A percentile compares a stretch with the other conserved stretches of the same genome.
Conservation (phyloP, 371 early-diverging fungal genomes). For the Syncephalastrum monosporum region DNA sequence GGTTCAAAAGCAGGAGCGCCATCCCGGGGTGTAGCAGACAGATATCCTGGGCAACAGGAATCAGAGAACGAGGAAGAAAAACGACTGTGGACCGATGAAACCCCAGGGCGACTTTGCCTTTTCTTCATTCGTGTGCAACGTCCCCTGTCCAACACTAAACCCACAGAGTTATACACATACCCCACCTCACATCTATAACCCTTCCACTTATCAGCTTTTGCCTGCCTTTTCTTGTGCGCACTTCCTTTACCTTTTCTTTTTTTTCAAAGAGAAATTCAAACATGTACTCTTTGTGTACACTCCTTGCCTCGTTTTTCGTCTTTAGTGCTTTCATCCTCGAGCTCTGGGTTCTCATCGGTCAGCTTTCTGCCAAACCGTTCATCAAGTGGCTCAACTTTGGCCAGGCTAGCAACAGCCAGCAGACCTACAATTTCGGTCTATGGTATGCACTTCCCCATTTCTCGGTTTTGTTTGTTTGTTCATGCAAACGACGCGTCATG, state of each 20-base stretch:
- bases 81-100: too few species aligned
- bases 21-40: too few species aligned
- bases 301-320: constrained; percentile 24
- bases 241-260: too few species aligned
- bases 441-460: constrained; percentile 19
- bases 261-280: neutral
- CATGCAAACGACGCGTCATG: too few species aligned
- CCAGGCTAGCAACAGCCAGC: constrained; percentile 17
- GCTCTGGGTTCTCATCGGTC: constrained; percentile 33
- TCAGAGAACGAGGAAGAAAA: too few species aligned
- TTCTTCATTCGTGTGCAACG: constrained; percentile 1
- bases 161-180: constrained; percentile 1
- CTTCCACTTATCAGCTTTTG: neutral
- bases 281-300: neutral
- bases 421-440: constrained; percentile 22
- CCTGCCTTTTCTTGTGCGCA: neutral
- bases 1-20: neutral
- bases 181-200: neutral
- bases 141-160: neutral
- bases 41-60: too few species aligned
- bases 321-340: constrained; percentile 29
- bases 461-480: too few species aligned
- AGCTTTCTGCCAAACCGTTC: constrained; percentile 22
- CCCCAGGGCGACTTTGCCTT: constrained; percentile 2
- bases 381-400: constrained; percentile 23